phyloP scores from a whole-genome alignment of 257 asterid species.

The Rhazya stricta region DNA sequence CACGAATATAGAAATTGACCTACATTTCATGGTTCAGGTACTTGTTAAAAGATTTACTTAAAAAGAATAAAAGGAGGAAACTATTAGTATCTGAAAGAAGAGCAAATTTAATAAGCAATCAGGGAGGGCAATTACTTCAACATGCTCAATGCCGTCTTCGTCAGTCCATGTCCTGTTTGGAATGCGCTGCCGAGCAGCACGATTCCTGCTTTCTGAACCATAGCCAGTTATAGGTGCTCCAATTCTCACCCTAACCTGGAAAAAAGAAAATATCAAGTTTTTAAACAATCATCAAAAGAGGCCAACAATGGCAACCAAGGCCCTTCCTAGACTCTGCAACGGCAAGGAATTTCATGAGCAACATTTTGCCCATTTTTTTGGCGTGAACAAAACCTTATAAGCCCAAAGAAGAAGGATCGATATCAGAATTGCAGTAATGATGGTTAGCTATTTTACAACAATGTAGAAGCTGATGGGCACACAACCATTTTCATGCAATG shows the following conservation, averaged over 20 bases:
- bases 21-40: constrained; percentile 14
- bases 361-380: neutral
- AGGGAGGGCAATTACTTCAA: constrained; percentile 40
- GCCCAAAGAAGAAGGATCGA: neutral
- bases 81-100: neutral
- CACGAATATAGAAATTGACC: constrained; percentile 89
- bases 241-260: constrained; percentile 74
- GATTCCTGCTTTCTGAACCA: constrained; percentile 89
- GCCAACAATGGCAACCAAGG: neutral
- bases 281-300: neutral
- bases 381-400: neutral
- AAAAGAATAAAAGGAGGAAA: neutral
- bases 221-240: constrained; percentile 87
- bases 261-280: constrained; percentile 8
- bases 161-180: constrained; percentile 78
- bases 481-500: neutral
- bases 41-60: no score
- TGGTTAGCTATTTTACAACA: neutral
- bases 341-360: neutral
- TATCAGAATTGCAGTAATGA: neutral
- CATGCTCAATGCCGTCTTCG: constrained; percentile 81
- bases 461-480: neutral
- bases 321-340: neutral
- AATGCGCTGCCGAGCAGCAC: constrained; percentile 93
- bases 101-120: neutral